phyloP scores from a whole-genome alignment of 2,329 filamentous ascomycete genomes.

The Fusarium tricinctum region DNA sequence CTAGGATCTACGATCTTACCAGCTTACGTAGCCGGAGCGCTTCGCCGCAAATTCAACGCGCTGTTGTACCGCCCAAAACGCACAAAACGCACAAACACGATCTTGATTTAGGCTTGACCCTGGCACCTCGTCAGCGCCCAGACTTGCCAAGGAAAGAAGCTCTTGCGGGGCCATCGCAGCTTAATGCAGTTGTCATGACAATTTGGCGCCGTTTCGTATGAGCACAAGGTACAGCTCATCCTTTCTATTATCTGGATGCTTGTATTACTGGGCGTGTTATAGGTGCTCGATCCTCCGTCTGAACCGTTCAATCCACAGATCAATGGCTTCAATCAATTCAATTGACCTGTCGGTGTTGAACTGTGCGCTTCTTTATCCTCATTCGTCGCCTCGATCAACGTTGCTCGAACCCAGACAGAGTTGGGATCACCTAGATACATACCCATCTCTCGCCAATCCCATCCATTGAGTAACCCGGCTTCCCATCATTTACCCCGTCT shows the following conservation, averaged over 20 bases:
- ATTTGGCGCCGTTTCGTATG: slow-evolving; percentile 46
- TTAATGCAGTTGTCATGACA: slow-evolving; percentile 49
- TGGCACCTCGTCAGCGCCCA: slow-evolving; percentile 34
- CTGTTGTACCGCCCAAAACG: slow-evolving; percentile 3
- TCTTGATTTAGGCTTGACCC: slow-evolving; percentile 26
- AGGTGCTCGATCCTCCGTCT: slow-evolving; percentile 6
- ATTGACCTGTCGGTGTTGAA: background rate
- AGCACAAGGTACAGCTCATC: slow-evolving; percentile 20
- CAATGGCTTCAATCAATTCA: slow-evolving; percentile 9
- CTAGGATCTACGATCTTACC: slow-evolving; percentile 45
- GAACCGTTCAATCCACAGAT: background rate
- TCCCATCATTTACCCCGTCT: slow-evolving; percentile 26
- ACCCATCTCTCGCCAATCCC: slow-evolving; percentile 33
- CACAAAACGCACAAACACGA: slow-evolving; percentile 7
- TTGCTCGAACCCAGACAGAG: slow-evolving; percentile 8
- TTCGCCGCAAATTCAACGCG: slow-evolving; percentile 28
- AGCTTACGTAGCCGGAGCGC: slow-evolving; percentile 19
- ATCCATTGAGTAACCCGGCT: slow-evolving; percentile 5
- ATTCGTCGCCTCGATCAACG: slow-evolving; percentile 16
- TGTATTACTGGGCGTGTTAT: background rate
- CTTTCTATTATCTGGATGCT: slow-evolving; percentile 2
- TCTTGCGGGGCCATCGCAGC: slow-evolving; percentile 22
- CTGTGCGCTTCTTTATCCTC: background rate
- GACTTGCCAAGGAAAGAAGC: slow-evolving; percentile 32
- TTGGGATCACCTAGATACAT: slow-evolving; percentile 6